Percentiles rank a stretch among this genome's conserved stretches.
Evolutionary conservation across 768 basidiomycete species (phyloP).

Genomic region (Pisolithus microcarpus): DNA sequence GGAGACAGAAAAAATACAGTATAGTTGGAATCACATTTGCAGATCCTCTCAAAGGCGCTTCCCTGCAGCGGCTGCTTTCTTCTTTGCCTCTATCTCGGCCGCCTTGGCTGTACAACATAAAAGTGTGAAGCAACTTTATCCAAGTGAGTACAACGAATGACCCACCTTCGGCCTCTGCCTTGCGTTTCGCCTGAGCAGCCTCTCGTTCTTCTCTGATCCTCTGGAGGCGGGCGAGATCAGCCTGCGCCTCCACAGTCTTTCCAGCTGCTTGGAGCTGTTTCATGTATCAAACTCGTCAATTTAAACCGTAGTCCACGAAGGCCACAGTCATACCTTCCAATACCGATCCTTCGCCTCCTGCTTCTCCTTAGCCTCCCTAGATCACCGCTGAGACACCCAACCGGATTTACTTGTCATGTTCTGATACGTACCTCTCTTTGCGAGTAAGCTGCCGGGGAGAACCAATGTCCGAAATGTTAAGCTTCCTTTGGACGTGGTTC

Average conservation of each 20-base stretch:
- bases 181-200: constrained; percentile 77
- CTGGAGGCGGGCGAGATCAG: constrained; percentile 78
- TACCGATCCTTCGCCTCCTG: constrained; percentile 82
- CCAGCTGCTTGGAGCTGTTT: constrained; percentile 63
- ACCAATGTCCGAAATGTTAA: constrained; percentile 70
- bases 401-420: not conserved
- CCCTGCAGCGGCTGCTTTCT: constrained; percentile 30
- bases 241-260: constrained; percentile 86
- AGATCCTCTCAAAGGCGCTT: constrained; percentile 27
- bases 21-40: not conserved
- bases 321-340: constrained; percentile 55
- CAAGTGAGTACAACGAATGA: not conserved
- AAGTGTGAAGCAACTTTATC: not conserved
- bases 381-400: not conserved
- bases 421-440: constrained; percentile 48
- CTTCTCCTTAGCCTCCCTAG: constrained; percentile 88
- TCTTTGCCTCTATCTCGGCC: constrained; percentile 57
- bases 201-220: constrained; percentile 87
- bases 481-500: constrained; percentile 66
- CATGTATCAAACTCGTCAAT: not conserved
- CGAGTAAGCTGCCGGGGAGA: constrained; percentile 56
- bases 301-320: not conserved
- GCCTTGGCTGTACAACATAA: constrained; percentile 45
- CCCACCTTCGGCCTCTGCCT: constrained; percentile 83
- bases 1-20: not conserved